Percentiles rank a stretch among this genome's conserved stretches.
These are phyloP conservation scores for Coprinellus micaceus DNA, from an alignment of 768 basidiomycete genomes.

Conservation along the genomic window DNA sequence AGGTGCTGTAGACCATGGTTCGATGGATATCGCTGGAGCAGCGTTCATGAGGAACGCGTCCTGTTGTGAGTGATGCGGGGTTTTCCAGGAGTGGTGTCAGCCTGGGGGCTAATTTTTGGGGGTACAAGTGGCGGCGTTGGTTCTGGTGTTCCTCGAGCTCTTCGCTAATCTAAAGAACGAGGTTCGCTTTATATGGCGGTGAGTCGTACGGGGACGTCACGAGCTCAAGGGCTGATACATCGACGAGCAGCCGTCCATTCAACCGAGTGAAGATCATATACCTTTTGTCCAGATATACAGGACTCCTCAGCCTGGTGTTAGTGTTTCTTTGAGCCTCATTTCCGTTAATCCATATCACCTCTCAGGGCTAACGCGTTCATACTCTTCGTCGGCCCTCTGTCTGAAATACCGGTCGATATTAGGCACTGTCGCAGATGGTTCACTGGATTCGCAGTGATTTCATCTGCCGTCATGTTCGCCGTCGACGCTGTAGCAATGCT, in stretches of 20 bases:
- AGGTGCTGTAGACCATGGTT: no score
- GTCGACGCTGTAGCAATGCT: slow-evolving; percentile 10
- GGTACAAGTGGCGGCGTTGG: slow-evolving; percentile 2
- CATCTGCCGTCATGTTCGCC: slow-evolving; percentile 4
- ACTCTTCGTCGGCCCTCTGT: slow-evolving; percentile 5
- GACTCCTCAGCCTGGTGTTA: neutral
- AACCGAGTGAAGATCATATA: slow-evolving; percentile 8
- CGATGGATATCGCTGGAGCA: no score
- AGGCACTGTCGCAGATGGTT: slow-evolving; percentile 7
- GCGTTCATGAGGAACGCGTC: no score
- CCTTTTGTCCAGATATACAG: neutral
- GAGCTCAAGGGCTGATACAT: neutral
- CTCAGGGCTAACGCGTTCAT: neutral
- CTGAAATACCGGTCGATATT: neutral
- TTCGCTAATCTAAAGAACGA: slow-evolving; percentile 2
- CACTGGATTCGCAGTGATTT: neutral
- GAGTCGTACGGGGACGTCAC: neutral
- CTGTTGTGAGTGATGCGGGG: no score
- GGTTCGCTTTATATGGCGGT: slow-evolving; percentile 8
- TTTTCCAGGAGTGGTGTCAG: no score
- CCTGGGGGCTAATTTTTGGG: no score
- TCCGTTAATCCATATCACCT: no score
- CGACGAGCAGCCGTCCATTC: neutral
- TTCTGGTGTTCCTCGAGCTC: neutral
- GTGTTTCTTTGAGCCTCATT: neutral